Percentiles rank a stretch among this genome's conserved stretches.
Conservation (phyloP, 805 yeast species). For the Cyberlindnera lachancei region DNA sequence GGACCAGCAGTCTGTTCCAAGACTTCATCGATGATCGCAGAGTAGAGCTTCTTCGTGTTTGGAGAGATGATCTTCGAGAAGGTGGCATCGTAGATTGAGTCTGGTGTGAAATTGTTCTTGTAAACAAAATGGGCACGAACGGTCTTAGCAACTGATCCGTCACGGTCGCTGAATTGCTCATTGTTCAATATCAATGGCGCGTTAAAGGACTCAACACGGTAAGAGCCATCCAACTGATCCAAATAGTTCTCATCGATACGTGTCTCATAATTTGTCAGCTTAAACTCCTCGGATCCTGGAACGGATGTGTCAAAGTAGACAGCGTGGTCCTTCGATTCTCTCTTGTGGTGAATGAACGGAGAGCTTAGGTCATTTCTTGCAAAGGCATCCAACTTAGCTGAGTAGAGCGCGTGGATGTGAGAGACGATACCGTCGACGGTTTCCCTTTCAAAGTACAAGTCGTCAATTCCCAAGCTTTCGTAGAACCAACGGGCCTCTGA, state of each 20-base stretch:
- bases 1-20: conserved; percentile 72
- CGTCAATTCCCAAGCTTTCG: conserved; percentile 81
- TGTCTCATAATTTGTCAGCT: conserved; percentile 53
- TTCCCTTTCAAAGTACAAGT: conserved; percentile 84
- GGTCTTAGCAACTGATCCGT: conserved; percentile 29
- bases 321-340: conserved; percentile 80
- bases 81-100: conserved; percentile 66
- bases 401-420: conserved; percentile 82
- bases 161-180: conserved; percentile 21
- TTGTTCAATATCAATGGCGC: conserved; percentile 45
- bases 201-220: conserved; percentile 72
- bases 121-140: conserved; percentile 78
- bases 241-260: conserved; percentile 78
- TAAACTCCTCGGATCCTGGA: conserved; percentile 37
- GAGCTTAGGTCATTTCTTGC: conserved; percentile 47
- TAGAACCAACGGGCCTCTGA: conserved; percentile 88
- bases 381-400: conserved; percentile 87
- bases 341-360: conserved; percentile 68
- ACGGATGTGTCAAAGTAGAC: conserved; percentile 76
- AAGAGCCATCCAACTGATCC: conserved; percentile 44
- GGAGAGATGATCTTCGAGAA: conserved; percentile 71
- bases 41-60: conserved; percentile 74
- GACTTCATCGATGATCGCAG: conserved; percentile 63
- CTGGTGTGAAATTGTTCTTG: conserved; percentile 48
- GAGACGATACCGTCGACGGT: conserved; percentile 71